Conservation (phyloP, 2,329 filamentous ascomycete species). For the Diplodia sapinea region DNA sequence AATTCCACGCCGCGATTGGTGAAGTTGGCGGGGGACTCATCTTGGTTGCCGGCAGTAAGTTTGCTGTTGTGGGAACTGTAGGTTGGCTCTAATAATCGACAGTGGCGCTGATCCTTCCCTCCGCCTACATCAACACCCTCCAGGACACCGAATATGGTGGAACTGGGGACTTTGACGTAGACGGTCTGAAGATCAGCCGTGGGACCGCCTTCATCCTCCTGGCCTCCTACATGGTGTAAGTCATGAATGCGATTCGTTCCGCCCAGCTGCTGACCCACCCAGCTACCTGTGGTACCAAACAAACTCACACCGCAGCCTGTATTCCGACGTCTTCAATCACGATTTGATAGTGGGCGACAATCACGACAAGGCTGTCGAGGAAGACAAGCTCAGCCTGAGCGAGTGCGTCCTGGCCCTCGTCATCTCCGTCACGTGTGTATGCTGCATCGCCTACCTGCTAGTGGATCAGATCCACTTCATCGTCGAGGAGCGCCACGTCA, state of each 20-base stretch:
- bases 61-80: too few relatives aligned
- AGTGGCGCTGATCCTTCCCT: slow-evolving; percentile 57
- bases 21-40: slow-evolving; percentile 82
- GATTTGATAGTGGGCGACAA: slow-evolving; percentile 73
- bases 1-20: slow-evolving; percentile 77
- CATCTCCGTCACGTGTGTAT: slow-evolving; percentile 70
- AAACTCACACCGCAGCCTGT: slow-evolving; percentile 77
- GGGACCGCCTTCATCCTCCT: slow-evolving; percentile 74
- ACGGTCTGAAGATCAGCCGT: slow-evolving; percentile 70
- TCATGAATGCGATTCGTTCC: not conserved
- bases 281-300: slow-evolving; percentile 71
- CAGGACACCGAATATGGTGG: slow-evolving; percentile 35
- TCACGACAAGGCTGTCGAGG: slow-evolving; percentile 62
- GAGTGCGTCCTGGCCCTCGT: slow-evolving; percentile 71
- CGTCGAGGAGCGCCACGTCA: slow-evolving; percentile 58
- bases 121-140: slow-evolving; percentile 59
- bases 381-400: slow-evolving; percentile 74
- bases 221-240: slow-evolving; percentile 61
- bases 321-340: slow-evolving; percentile 72
- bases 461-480: slow-evolving; percentile 73
- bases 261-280: not conserved
- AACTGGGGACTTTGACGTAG: slow-evolving; percentile 41
- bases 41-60: slow-evolving; percentile 71
- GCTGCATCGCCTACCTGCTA: slow-evolving; percentile 75
- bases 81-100: slow-evolving; percentile 30